A percentile compares a stretch with the other conserved stretches of the same genome.
Evolutionary conservation across 768 basidiomycete species (phyloP).

Genomic region (Xanthoconium stramineum): DNA sequence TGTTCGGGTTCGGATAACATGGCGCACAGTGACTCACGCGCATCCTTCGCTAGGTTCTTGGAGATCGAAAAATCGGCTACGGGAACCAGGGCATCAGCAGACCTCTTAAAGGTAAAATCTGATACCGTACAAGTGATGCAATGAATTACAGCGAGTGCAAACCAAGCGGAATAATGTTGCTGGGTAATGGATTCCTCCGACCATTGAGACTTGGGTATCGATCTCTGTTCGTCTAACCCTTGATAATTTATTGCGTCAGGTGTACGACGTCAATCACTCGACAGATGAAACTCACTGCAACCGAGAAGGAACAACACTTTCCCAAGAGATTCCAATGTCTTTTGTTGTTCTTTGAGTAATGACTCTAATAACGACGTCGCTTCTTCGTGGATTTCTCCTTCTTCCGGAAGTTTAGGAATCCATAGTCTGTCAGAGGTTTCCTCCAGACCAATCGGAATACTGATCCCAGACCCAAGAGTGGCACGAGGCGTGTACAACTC

Average conservation of each 20-base stretch:
- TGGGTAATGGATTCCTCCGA: not conserved
- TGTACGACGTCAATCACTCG: not conserved
- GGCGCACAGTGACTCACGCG: too few relatives aligned
- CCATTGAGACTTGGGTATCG: not conserved
- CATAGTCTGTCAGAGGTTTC: not conserved
- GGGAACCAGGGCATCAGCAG: not conserved
- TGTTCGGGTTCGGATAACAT: too few relatives aligned
- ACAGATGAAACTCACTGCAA: not conserved
- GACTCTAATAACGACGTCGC: not conserved
- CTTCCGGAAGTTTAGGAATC: not conserved
- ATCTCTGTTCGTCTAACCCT: not conserved
- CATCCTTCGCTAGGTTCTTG: too few relatives aligned
- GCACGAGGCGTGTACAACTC: not conserved
- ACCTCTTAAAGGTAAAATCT: too few relatives aligned
- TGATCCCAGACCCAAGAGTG: not conserved
- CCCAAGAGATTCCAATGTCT: not conserved
- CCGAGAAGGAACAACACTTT: slow-evolving; percentile 6
- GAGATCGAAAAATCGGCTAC: not conserved
- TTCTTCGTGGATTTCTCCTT: not conserved
- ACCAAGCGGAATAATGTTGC: not conserved
- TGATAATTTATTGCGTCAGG: not conserved
- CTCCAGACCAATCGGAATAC: not conserved
- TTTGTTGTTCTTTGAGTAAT: not conserved
- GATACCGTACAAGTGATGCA: not conserved
- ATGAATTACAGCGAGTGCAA: not conserved